Evolutionary conservation across 2,329 filamentous ascomycete species (phyloP), one percentile per base, ranked within the genome.

Genomic region (Zarea fungicola): DNA sequence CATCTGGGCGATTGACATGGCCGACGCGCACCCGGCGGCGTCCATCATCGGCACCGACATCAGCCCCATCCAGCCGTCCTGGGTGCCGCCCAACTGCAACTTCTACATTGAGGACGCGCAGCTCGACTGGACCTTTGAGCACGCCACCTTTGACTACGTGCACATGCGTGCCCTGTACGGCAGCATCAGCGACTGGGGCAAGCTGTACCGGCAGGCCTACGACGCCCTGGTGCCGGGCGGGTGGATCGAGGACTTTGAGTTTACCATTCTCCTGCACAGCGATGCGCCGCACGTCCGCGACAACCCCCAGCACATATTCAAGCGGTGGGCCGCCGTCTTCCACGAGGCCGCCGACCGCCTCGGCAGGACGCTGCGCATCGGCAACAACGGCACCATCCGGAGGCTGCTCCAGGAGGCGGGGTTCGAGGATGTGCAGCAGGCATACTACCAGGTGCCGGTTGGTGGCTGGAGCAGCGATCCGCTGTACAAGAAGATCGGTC

Each of bases 151-250:
- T 57, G 80, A 84, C 62, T 79, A 75, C 55, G 75, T 85, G 46
- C 83, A 84, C 58, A 75, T 77, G 7, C 74, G 77, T 25, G 70
- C 77, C 56, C 66, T 84, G 54, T 67, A 74, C 4, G 81, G 81
- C 21, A 73, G 73, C 48, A 74, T 84, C 49, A 63, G 67, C 3
- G 78, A 82, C 54, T 84, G 80, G 64, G 69, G 71, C 29, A 66
- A 71, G 10, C 60, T 84, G 5, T 73, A 83, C 49, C 61, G 65
- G 35, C 73, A 76, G 49, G 64, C 74, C 2, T 78, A 66, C 58
- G 68, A 70, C 47, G 72, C 78, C 42, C 68, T 81, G 13, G 75
- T 74, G 42, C 79, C 81, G 0, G 81, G 81, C 9, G 81, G 76
- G 7, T 69, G 62, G 55, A 41, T 69, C n/a, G 62, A 69, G 50